Conservation (phyloP, 495 filamentous ascomycete genomes). For the Penicillium crystallinum region DNA sequence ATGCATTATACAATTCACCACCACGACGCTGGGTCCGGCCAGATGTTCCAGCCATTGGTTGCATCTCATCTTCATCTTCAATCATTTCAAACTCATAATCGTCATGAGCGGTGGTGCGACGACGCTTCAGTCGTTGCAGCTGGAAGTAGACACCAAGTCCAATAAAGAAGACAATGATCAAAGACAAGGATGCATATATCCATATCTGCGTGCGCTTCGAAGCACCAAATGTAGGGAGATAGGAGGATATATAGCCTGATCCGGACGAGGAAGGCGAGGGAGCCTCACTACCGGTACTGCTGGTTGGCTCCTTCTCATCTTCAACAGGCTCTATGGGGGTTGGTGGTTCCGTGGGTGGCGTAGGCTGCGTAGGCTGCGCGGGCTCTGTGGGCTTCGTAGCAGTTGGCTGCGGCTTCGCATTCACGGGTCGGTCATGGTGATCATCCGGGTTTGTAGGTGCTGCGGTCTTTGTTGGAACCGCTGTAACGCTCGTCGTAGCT, state of each 20-base stretch:
- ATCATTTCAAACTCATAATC: slow-evolving; percentile 95
- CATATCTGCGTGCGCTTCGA: slow-evolving; percentile 85
- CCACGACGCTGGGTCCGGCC: slow-evolving; percentile 52
- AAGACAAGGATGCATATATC: slow-evolving; percentile 82
- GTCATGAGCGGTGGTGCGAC: slow-evolving; percentile 68
- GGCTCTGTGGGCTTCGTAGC: slow-evolving; percentile 19
- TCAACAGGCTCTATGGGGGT: background rate
- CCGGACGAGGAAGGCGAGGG: slow-evolving; percentile 39
- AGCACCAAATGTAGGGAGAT: slow-evolving; percentile 92
- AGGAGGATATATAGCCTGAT: slow-evolving; percentile 71
- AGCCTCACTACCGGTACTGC: slow-evolving; percentile 31
- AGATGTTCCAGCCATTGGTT: slow-evolving; percentile 39
- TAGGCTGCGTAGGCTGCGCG: slow-evolving; percentile 10
- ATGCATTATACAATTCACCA: slow-evolving; percentile 89
- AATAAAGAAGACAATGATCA: slow-evolving; percentile 81
- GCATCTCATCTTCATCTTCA: slow-evolving; percentile 72
- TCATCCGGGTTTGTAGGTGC: slow-evolving; percentile 54
- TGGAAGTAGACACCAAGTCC: slow-evolving; percentile 76
- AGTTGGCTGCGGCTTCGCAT: slow-evolving; percentile 46
- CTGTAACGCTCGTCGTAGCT: slow-evolving; percentile 48
- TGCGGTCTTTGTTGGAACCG: slow-evolving; percentile 41
- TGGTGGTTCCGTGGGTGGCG: background rate
- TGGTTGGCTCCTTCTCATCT: slow-evolving; percentile 24
- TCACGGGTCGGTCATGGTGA: slow-evolving; percentile 72
- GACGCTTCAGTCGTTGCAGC: slow-evolving; percentile 68